Base-by-base conservation (phyloP, 768 basidiomycete genomes). In the Rubroboletus satanas region DNA sequence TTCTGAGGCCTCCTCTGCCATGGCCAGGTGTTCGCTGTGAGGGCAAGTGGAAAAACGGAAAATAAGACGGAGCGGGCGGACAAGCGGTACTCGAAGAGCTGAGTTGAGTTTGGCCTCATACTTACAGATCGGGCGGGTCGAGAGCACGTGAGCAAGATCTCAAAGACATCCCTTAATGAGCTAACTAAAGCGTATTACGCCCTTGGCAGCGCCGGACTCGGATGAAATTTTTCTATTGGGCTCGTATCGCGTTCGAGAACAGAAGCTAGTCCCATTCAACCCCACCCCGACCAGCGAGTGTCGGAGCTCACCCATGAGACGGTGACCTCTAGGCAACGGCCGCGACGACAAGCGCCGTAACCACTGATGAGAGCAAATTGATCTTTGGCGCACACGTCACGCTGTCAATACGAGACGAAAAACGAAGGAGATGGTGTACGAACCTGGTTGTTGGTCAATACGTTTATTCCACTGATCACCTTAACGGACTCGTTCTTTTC, bases 381-480 rank as follows among this genome's bases (percentile, higher is more conserved):
- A 81, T 74, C 73, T 79, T 42, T 8, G 17, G 5, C 5, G 11
- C 43, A 43, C 26, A 45, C 11, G 29, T 29, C n/a, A 18, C 8
- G 31, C 17, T 4, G 35, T 65, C 54, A 66, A 41, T 1, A 32
- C 18, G 11, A 42, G 33, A 45, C 21, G 7, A 26, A 39, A 32
- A 21, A 1, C 10, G 1, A 36, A n/a, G 10, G 45, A 26, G 8
- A 39, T n/a, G 44, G 37, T 28, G 8, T 28, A 59, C 74, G 62
- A 65, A 87, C 91, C 74, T 92, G 88, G 60, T 90, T 93, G 63
- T 96, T 96, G n/a, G 82, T 83, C 54, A 96, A 75, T 15, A 93
- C 45, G 55, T 90, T 76, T 55, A 79, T 57, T 1, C 94, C 93
- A 37, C 78, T 78, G 41, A 84, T 76, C 46, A 82, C 73, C 60